Base-by-base conservation (phyloP, 345 rosid species). In the Acer yangbiense region DNA sequence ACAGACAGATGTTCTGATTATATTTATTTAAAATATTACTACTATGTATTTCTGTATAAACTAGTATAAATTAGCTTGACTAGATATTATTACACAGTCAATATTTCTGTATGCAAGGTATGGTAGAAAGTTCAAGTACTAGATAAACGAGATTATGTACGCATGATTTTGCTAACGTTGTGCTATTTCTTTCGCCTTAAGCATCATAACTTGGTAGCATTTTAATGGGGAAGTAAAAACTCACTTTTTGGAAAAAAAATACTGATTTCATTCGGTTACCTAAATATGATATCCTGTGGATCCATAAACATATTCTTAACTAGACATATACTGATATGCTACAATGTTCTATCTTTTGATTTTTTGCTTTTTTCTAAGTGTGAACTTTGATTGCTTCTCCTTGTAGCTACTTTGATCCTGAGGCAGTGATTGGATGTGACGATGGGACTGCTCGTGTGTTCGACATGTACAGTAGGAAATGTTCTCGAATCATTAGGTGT, bases 361-460 rank as follows among this genome's bases (percentile, higher is more conserved):
- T 44, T 1, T 25, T 55, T 23, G 7, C 13, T 35, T 43, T 44
- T 78, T 39, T 43, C 21, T 17, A 9, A 10, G 27, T 48, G 27
- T 61, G 9, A 73, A 63, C 69, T 82, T 66, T 71, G 17, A 39
- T 43, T 83, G 0, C 64, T 76, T 76, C 54, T 27, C 67, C 55
- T 57, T 79, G 3, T 83, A 95, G 98, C 70, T 95, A 93, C 88
- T 55, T 82, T 74, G 98, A 95, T 77, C 99, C 99, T 50, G 98
- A 93, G 75, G 97, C 99, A 69, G 89, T 93, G 68, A 88, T 93
- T 82, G 98, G 99, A 76, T 95, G 99, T 46, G 98, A 93, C 79
- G 99, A 93, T 82, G 98, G 99, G 64, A 89, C 92, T 75, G 88
- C 88, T 71, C 92, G 96, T 75, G 90, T 91, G 71, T 95, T 93